Evolutionary conservation across 768 basidiomycete genomes (phyloP), one percentile per base, ranked within the genome.

Genomic region (Lentinus brumalis): DNA sequence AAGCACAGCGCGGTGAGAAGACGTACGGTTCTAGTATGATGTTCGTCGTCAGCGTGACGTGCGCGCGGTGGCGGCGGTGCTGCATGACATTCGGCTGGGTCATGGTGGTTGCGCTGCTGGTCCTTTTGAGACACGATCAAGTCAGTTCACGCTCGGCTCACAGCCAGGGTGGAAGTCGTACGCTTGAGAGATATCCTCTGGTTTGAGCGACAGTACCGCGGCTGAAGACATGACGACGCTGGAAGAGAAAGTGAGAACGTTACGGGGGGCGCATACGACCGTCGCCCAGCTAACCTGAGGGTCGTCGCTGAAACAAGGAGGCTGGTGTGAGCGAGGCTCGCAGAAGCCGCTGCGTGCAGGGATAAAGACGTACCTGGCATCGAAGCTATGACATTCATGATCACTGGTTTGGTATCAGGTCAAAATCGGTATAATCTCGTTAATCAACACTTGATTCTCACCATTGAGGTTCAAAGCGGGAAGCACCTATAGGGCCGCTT

Each of bases 301-400:
- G 61, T 58, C 8, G 61, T 50, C 2, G 61, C 61, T 62, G 38
- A 5, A 31, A 35, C 7, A 35, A 29, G 18, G n/a, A 45, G 12
- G 8, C 32, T 18, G 14, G 10, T 5, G 29, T 2, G 12, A 15
- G 9, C 5, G 8, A n/a, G 16, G 14, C 38, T 45, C 40, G 40
- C 15, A 4, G 6, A 14, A 30, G 7, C 5, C 39, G 12, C 16
- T 35, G 35, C 35, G 35, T 35, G 21, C 21, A 26, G 11, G n/a
- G 41, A 42, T 42, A 1, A 1, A 12, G 41, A 45, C 60, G 18
- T 46, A 61, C 60, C 55, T 21, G 60, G 56, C 55, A 61, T 58
- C 2, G 61, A 62, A n/a, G 53, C 30, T 26, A 62, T 58, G 21
- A 62, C 61, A 18, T 62, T 58, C 61, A 62, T 62, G 50, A 62